These are phyloP conservation scores for Lactifluus hygrophoroides DNA, from an alignment of 768 basidiomycete genomes.

Conservation along the genomic window DNA sequence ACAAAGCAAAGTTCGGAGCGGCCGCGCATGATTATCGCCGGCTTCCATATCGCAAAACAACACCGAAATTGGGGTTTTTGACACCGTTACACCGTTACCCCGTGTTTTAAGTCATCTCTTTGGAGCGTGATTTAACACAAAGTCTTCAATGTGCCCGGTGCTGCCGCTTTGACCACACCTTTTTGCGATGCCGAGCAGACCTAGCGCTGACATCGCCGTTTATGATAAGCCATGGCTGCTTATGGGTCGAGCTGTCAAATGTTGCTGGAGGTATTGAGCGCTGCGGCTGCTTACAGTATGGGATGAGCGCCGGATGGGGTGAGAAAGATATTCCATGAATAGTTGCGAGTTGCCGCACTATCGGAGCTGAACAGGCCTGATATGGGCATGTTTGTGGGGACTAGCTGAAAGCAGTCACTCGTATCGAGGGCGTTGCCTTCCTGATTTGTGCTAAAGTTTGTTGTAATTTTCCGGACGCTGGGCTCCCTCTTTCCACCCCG, in stretches of 20 bases:
- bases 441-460: neutral
- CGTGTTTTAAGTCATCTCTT: too few species aligned
- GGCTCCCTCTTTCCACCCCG: neutral
- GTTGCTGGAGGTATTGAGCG: neutral
- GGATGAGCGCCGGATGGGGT: neutral
- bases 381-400: neutral
- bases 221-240: neutral
- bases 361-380: conserved; percentile 4
- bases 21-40: conserved; percentile 3
- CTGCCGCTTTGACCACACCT: neutral
- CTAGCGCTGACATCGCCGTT: neutral
- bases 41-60: neutral
- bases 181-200: neutral
- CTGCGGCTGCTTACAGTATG: neutral
- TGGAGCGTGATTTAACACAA: too few species aligned
- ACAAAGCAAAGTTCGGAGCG: neutral
- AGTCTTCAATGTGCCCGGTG: too few species aligned
- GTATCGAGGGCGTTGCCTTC: conserved; percentile 2
- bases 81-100: too few species aligned
- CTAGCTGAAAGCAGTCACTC: neutral
- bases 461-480: conserved; percentile 4
- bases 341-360: conserved; percentile 1
- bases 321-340: neutral
- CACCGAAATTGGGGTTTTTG: neutral
- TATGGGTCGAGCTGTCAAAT: neutral